phyloP scores from a whole-genome alignment of 768 basidiomycete genomes.

The Suillus subaureus region DNA sequence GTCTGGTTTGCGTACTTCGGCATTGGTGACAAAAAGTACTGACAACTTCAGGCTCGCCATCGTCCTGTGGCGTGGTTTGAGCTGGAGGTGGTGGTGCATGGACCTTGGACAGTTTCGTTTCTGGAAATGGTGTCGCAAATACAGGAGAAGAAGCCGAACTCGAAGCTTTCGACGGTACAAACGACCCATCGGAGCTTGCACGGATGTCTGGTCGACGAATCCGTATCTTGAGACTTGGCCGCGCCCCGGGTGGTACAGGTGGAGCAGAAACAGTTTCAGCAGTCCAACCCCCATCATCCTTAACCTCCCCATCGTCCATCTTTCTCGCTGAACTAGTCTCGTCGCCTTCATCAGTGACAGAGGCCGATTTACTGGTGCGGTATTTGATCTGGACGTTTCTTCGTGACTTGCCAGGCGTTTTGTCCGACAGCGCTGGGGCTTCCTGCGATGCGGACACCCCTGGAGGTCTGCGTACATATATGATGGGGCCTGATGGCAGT shows the following conservation, averaged over 20 bases:
- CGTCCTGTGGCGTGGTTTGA: not conserved
- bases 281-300: not conserved
- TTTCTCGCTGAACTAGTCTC: not conserved
- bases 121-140: conserved; percentile 12
- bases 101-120: not conserved
- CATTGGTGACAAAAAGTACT: conserved; percentile 41
- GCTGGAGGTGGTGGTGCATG: not conserved
- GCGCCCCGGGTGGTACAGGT: not conserved
- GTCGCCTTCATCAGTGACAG: conserved; percentile 5
- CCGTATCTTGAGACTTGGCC: conserved; percentile 14
- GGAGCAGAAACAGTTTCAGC: not conserved
- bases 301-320: conserved; percentile 6
- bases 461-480: conserved; percentile 33
- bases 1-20: conserved; percentile 26
- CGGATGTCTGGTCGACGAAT: conserved; percentile 8
- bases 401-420: conserved; percentile 12
- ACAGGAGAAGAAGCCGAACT: conserved; percentile 7
- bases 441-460: conserved; percentile 18
- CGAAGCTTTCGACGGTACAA: not conserved
- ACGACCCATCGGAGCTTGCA: conserved; percentile 17
- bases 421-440: conserved; percentile 21
- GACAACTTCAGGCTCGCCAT: not conserved
- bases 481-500: conserved; percentile 26
- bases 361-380: conserved; percentile 14
- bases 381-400: conserved; percentile 34